Conservation (phyloP, 148 eudicot species). For the Amaranthus hypochondriacus region DNA sequence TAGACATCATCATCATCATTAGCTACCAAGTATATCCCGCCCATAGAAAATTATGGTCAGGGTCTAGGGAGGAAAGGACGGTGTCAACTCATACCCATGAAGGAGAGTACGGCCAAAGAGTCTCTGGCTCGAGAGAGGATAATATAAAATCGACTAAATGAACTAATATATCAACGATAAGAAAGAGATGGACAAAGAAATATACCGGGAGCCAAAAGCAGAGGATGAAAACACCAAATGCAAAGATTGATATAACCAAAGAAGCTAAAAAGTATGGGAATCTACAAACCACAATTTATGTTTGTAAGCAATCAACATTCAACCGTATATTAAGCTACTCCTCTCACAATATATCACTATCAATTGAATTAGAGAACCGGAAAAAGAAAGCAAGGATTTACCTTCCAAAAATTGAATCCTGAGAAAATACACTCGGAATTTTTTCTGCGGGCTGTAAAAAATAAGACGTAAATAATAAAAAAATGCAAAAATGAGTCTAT, state of each 20-base stretch:
- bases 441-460: slow-evolving; percentile 52
- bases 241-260: slow-evolving; percentile 40
- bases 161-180: not conserved
- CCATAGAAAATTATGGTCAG: no score
- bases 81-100: no score
- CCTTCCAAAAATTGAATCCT: slow-evolving; percentile 54
- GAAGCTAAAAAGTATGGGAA: slow-evolving; percentile 54
- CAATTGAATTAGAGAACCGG: not conserved
- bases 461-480: not conserved
- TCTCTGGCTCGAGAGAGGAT: no score
- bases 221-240: slow-evolving; percentile 32
- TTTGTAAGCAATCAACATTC: not conserved
- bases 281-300: slow-evolving; percentile 27
- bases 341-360: no score
- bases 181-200: not conserved
- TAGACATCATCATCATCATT: no score
- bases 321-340: not conserved
- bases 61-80: no score
- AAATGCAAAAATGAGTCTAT: not conserved
- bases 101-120: no score
- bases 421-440: slow-evolving; percentile 43
- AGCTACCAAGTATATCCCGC: no score
- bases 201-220: slow-evolving; percentile 57
- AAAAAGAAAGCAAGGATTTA: slow-evolving; percentile 10
- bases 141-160: no score